Conservation (phyloP, 768 basidiomycete genomes). For the Cystobasidium ongulense region DNA sequence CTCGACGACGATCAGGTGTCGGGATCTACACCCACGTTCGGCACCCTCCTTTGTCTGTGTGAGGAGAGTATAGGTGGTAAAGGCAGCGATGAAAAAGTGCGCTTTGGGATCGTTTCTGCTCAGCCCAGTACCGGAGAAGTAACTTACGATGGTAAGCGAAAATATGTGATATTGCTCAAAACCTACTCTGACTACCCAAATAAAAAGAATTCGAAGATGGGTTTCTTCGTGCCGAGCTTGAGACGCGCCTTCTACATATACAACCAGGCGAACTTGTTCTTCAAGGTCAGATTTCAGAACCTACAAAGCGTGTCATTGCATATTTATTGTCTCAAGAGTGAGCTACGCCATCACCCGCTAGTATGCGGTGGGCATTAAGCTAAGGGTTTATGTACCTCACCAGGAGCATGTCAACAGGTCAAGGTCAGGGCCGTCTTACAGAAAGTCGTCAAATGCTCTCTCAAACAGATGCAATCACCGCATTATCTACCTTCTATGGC, state of each 20-base stretch:
- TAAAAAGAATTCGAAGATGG: slow-evolving; percentile 52
- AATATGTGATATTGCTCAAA: slow-evolving; percentile 45
- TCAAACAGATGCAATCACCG: slow-evolving; percentile 6
- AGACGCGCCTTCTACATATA: slow-evolving; percentile 81
- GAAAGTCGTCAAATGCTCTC: slow-evolving; percentile 12
- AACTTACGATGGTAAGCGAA: slow-evolving; percentile 76
- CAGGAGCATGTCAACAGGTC: slow-evolving; percentile 3
- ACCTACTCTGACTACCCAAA: neutral
- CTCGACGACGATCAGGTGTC: slow-evolving; percentile 45
- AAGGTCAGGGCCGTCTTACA: neutral
- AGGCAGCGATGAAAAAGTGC: slow-evolving; percentile 50
- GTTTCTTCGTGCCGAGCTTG: slow-evolving; percentile 77
- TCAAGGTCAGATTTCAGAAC: slow-evolving; percentile 53
- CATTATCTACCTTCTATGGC: slow-evolving; percentile 29
- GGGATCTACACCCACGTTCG: slow-evolving; percentile 49
- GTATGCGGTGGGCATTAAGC: neutral
- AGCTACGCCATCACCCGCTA: neutral
- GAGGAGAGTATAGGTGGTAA: slow-evolving; percentile 51
- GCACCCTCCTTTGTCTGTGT: slow-evolving; percentile 68
- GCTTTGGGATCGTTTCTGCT: slow-evolving; percentile 66
- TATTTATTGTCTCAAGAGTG: slow-evolving; percentile 51
- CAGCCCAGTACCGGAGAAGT: slow-evolving; percentile 86
- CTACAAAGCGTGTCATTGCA: slow-evolving; percentile 64
- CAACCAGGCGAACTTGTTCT: slow-evolving; percentile 63
- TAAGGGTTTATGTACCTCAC: neutral